These are phyloP conservation scores for Eucalyptus leucophloia DNA, from an alignment of 345 rosid genomes.

Conservation along the genomic window DNA sequence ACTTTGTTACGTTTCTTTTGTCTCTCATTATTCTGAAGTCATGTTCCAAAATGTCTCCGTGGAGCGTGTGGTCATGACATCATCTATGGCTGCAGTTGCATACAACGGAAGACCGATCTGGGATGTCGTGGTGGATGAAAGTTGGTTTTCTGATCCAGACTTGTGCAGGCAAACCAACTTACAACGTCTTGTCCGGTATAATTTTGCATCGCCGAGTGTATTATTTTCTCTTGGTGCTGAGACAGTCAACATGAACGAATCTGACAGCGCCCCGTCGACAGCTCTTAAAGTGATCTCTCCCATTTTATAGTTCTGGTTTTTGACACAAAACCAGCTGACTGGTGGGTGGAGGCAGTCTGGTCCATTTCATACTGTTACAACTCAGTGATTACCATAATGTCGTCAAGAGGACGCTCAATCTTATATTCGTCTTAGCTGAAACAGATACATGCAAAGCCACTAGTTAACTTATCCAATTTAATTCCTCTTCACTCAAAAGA, in stretches of 20 bases:
- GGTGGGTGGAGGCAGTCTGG: not conserved
- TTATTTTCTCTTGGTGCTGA: not conserved
- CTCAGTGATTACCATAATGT: not conserved
- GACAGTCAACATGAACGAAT: not conserved
- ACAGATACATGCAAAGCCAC: no score
- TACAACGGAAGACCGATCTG: slow-evolving; percentile 47
- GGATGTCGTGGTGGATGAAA: slow-evolving; percentile 59
- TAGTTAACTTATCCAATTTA: no score
- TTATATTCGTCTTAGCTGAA: no score
- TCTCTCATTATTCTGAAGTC: slow-evolving; percentile 18
- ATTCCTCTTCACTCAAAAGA: no score
- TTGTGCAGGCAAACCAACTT: slow-evolving; percentile 40
- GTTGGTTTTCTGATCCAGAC: slow-evolving; percentile 59
- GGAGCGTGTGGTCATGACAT: slow-evolving; percentile 64
- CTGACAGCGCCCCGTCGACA: not conserved
- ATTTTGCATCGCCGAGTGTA: not conserved
- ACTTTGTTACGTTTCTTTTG: not conserved
- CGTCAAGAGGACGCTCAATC: not conserved
- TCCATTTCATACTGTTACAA: not conserved
- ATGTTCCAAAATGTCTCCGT: slow-evolving; percentile 43
- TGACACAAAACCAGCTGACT: not conserved
- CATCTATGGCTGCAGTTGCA: slow-evolving; percentile 64
- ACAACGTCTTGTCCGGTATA: not conserved
- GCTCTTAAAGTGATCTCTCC: not conserved
- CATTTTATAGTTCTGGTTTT: not conserved